Evolutionary conservation across 2,329 filamentous ascomycete genomes (phyloP).

Genomic region (Colletotrichum abscissum): DNA sequence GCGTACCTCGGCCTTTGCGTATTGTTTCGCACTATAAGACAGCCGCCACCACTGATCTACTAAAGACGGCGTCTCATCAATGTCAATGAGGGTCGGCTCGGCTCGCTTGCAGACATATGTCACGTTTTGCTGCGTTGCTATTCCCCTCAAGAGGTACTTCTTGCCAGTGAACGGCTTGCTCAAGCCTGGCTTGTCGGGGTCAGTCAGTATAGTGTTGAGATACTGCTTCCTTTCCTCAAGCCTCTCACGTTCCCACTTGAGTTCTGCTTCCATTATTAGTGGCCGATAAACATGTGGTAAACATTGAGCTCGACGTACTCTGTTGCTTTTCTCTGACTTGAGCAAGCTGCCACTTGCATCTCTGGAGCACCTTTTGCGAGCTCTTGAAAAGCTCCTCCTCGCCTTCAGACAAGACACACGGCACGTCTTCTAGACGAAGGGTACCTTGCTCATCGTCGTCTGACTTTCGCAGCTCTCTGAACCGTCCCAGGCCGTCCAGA

Average conservation of each 20-base stretch:
- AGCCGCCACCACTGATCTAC: slow-evolving; percentile 69
- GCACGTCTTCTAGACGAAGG: slow-evolving; percentile 52
- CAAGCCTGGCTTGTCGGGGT: slow-evolving; percentile 49
- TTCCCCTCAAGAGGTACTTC: slow-evolving; percentile 62
- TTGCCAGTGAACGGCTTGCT: slow-evolving; percentile 53
- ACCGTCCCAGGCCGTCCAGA: slow-evolving; percentile 48
- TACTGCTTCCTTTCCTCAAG: slow-evolving; percentile 49
- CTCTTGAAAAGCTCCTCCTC: slow-evolving; percentile 44
- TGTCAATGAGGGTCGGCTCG: slow-evolving; percentile 54
- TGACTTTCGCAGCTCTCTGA: slow-evolving; percentile 49
- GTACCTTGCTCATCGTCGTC: slow-evolving; percentile 50
- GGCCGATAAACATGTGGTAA: background rate
- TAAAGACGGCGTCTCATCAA: slow-evolving; percentile 46
- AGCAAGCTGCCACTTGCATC: slow-evolving; percentile 47
- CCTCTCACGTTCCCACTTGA: slow-evolving; percentile 45
- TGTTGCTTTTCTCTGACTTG: slow-evolving; percentile 47
- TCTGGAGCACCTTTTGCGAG: slow-evolving; percentile 47
- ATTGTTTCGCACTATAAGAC: slow-evolving; percentile 51
- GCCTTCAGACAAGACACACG: slow-evolving; percentile 48
- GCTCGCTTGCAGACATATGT: slow-evolving; percentile 62
- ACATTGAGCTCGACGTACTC: slow-evolving; percentile 43
- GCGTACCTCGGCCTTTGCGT: slow-evolving; percentile 62
- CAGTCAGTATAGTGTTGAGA: slow-evolving; percentile 52
- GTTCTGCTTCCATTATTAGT: slow-evolving; percentile 42
- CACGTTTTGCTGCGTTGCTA: slow-evolving; percentile 58